Percentiles rank a stretch among this genome's conserved stretches.
phyloP scores from a whole-genome alignment of 805 yeast species.

The Isabelozyma pseudorhagii region DNA sequence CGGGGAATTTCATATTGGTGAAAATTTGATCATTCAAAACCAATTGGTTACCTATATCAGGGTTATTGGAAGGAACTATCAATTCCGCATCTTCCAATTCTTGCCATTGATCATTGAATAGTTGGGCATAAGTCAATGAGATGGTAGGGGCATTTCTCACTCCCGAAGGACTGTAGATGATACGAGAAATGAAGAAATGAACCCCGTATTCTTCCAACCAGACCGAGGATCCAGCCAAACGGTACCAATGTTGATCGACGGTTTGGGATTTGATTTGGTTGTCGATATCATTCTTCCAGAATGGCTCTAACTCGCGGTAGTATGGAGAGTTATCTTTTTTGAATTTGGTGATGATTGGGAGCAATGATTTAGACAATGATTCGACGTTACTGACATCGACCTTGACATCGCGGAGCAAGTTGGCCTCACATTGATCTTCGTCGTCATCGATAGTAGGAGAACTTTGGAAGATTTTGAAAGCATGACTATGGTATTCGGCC shows the following conservation, averaged over 20 bases:
- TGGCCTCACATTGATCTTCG: neutral
- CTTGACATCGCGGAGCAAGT: neutral
- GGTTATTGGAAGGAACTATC: constrained; percentile 7
- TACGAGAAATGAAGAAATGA: constrained; percentile 11
- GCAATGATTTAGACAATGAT: neutral
- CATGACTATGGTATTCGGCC: neutral
- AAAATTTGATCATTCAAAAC: neutral
- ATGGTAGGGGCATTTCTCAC: constrained; percentile 5
- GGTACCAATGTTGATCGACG: constrained; percentile 7
- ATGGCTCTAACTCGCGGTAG: constrained; percentile 1
- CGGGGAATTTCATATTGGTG: constrained; percentile 8
- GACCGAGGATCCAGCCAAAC: constrained; percentile 12
- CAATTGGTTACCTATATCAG: neutral
- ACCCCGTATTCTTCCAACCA: constrained; percentile 13
- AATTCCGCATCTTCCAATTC: constrained; percentile 7
- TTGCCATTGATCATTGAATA: constrained; percentile 11
- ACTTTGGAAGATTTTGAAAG: neutral
- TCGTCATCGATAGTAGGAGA: neutral
- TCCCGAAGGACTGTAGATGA: constrained; percentile 7
- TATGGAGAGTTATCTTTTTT: constrained; percentile 1
- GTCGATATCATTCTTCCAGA: constrained; percentile 1
- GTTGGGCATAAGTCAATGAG: constrained; percentile 8
- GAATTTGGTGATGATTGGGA: neutral
- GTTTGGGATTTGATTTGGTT: constrained; percentile 5
- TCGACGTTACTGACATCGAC: neutral